These are phyloP conservation scores for Melampsora larici-populina DNA, from an alignment of 1,284 basidiomycete species.

Conservation along the genomic window DNA sequence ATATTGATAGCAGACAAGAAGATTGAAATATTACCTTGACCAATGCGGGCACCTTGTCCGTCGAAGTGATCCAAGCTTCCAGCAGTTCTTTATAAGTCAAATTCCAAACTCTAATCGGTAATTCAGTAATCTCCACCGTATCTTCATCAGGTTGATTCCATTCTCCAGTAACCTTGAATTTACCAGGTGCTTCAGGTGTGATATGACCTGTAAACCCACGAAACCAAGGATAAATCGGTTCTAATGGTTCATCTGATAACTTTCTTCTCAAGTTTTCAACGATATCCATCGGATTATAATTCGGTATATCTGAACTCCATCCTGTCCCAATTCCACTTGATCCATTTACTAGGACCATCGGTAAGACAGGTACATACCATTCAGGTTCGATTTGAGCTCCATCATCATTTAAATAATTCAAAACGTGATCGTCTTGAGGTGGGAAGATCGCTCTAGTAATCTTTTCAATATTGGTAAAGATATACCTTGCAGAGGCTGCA, in stretches of 20 bases:
- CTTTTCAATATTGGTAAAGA: conserved; percentile 77
- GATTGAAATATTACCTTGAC: conserved; percentile 57
- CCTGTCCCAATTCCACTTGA: conserved; percentile 98
- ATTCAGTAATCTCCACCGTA: conserved; percentile 89
- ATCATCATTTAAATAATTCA: conserved; percentile 83
- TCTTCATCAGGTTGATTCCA: conserved; percentile 75
- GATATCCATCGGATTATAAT: conserved; percentile 88
- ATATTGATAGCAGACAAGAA: not conserved
- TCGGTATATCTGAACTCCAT: conserved; percentile 92
- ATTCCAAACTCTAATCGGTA: conserved; percentile 95
- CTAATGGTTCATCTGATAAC: conserved; percentile 79
- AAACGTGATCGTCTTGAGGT: conserved; percentile 75
- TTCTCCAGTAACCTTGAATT: conserved; percentile 75
- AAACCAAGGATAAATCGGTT: conserved; percentile 94
- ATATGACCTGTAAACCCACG: conserved; percentile 68
- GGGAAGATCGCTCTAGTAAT: conserved; percentile 80
- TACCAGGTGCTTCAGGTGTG: conserved; percentile 5
- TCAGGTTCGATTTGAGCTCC: conserved; percentile 86
- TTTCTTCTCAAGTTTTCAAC: conserved; percentile 80
- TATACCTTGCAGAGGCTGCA: conserved; percentile 94
- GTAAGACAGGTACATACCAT: conserved; percentile 87
- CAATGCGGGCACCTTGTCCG: conserved; percentile 63
- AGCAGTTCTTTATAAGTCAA: conserved; percentile 85
- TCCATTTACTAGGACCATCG: conserved; percentile 87
- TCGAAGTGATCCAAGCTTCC: conserved; percentile 63